A percentile compares a stretch with the other conserved stretches of the same genome.
Evolutionary conservation across 352 stramenopile genomes (phyloP).

Genomic region (Phytophthora macrochlamydospora): DNA sequence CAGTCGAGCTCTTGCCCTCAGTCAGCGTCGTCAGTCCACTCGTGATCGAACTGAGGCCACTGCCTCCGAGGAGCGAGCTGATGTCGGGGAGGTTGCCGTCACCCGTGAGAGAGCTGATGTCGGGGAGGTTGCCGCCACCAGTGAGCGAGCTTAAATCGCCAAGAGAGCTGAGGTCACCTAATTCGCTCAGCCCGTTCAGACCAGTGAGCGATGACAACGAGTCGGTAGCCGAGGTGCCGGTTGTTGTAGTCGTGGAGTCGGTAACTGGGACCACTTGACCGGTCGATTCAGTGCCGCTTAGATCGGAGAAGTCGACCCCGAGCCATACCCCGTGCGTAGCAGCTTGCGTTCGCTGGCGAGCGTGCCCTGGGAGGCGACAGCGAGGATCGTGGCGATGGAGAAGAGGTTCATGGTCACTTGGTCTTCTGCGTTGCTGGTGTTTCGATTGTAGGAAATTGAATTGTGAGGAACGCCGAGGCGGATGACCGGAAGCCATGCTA

Average conservation of each 20-base stretch:
- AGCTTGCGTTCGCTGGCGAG: conserved; percentile 3
- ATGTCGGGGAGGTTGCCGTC: not conserved
- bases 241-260: not conserved
- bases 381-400: not conserved
- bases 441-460: not conserved
- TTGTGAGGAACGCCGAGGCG: not conserved
- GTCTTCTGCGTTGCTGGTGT: not conserved
- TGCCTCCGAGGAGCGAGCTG: not conserved
- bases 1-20: not conserved
- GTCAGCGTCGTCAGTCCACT: not conserved
- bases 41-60: conserved; percentile 1
- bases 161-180: not conserved
- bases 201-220: conserved; percentile 7
- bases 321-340: not conserved
- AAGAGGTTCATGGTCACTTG: conserved; percentile 1
- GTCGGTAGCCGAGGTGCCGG: not conserved
- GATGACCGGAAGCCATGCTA: not conserved
- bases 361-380: not conserved
- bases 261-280: not conserved
- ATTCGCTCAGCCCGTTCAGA: not conserved
- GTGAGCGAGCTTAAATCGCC: not conserved
- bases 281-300: not conserved
- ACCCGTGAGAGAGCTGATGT: not conserved
- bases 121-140: not conserved
- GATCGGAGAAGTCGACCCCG: conserved; percentile 3